A percentile compares a stretch with the other conserved stretches of the same genome.
These are phyloP conservation scores for Solanum hybrid DNA, from an alignment of 305 asterid genomes.

Conservation along the genomic window DNA sequence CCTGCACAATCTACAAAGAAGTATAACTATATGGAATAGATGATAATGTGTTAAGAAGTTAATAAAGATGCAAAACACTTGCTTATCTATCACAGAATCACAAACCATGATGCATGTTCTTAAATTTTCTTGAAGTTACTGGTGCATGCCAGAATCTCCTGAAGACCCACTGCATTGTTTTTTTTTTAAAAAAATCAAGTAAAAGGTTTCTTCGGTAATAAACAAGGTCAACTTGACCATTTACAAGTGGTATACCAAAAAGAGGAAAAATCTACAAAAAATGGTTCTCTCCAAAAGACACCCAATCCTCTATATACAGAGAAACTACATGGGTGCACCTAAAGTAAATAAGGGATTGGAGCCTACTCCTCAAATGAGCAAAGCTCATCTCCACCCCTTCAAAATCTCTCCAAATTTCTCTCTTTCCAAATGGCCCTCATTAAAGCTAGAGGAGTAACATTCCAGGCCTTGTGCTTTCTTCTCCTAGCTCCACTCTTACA, in stretches of 20 bases:
- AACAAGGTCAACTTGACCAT: not conserved
- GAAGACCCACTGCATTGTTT: not conserved
- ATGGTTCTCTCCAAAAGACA: not conserved
- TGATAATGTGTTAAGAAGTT: not conserved
- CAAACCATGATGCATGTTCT: not conserved
- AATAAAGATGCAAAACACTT: not conserved
- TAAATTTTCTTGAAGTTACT: not conserved
- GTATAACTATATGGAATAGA: not conserved
- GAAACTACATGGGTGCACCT: not conserved
- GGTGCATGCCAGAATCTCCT: not conserved
- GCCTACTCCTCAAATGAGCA: not conserved
- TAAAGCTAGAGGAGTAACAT: not conserved
- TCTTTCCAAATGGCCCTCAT: not conserved
- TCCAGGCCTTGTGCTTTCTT: not conserved
- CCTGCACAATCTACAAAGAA: not conserved
- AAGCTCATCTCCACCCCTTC: not conserved
- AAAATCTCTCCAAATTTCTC: not conserved
- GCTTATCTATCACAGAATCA: not conserved
- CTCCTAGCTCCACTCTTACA: not conserved
- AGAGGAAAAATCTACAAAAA: not conserved
- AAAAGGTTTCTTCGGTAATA: not conserved
- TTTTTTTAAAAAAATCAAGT: not conserved
- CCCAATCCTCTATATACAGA: not conserved
- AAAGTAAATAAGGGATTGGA: not conserved
- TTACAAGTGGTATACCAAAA: not conserved